Percentiles rank a stretch among this genome's conserved stretches.
These are phyloP conservation scores for Nicotiana rustica DNA, from an alignment of 305 asterid species.

Conservation along the genomic window DNA sequence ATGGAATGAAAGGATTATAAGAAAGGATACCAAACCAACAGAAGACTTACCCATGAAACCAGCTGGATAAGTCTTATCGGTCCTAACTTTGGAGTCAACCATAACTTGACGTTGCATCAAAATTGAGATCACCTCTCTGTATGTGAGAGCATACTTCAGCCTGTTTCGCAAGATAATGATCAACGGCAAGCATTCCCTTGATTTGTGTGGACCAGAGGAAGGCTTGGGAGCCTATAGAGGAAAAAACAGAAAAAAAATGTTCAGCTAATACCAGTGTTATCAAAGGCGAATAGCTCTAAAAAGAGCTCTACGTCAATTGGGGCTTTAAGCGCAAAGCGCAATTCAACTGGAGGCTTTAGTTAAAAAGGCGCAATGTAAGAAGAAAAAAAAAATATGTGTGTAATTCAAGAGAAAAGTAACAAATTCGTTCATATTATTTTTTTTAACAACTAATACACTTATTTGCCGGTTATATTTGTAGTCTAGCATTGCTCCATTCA, in stretches of 20 bases:
- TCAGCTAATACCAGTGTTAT: too few species aligned
- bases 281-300: too few species aligned
- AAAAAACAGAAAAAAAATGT: not conserved
- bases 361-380: too few species aligned
- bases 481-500: too few species aligned
- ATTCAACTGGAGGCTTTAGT: too few species aligned
- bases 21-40: not conserved
- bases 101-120: constrained; percentile 38
- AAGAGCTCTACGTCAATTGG: too few species aligned
- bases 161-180: constrained; percentile 34
- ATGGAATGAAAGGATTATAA: not conserved
- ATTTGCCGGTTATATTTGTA: too few species aligned
- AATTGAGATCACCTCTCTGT: constrained; percentile 39
- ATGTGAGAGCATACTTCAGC: constrained; percentile 40
- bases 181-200: constrained; percentile 42
- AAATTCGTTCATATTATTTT: too few species aligned
- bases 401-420: too few species aligned
- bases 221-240: constrained; percentile 42
- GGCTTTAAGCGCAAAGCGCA: too few species aligned
- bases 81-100: constrained; percentile 39
- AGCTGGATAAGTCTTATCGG: constrained; percentile 39
- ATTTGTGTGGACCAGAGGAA: constrained; percentile 42
- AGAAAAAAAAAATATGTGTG: too few species aligned
- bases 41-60: constrained; percentile 38
- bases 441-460: too few species aligned